Evolutionary conservation across 2,329 filamentous ascomycete species (phyloP), one percentile per base, ranked within the genome.

Genomic region (Aspergillus hiratsukae): DNA sequence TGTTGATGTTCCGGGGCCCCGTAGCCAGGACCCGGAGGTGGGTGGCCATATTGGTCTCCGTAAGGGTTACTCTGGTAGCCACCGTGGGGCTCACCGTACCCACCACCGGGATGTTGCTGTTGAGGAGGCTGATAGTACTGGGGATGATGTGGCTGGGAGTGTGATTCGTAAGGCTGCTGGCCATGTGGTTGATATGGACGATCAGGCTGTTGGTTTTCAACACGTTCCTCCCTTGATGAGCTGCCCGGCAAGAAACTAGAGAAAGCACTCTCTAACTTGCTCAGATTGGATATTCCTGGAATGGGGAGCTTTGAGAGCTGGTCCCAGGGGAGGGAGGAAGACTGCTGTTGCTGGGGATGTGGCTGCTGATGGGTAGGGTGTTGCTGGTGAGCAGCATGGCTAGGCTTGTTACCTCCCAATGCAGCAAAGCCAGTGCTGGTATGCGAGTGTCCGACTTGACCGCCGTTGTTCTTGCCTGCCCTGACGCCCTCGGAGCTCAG

Each of bases 401-500:
- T 45, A 29, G 51, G 54, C 17, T 48, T 53, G 31, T 19, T 52
- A 49, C 65, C 65, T 9, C 64, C 70, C 41, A 68, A 61, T 41
- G 57, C 64, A 53, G 61, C 59, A 55, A 66, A 70, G 3, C 60
- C 66, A 10, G 63, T 64, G 41, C 61, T 64, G n/a, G 67, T 63
- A 45, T 75, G 71, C 1, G 71, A 66, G 51, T 75, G 72, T 5
- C 66, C 69, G 49, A 64, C 62, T 11, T 61, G 40, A 6, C 67
- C 66, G 11, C 63, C 62, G 25, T 69, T 70, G 71, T 97, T 99
- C 71, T 87, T 87, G 48, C 93, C 91, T 8, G 81, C 80, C 67
- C 85, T 88, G 57, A 99, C 94, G 6, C 89, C 91, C 53, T 95
- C 86, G 0, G 91, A 91, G 49, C 85, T 87, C 9, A 99, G 82